Percentiles rank a stretch among this genome's conserved stretches.
phyloP scores from a whole-genome alignment of 345 rosid species.

The Eucalyptus tenuipes region DNA sequence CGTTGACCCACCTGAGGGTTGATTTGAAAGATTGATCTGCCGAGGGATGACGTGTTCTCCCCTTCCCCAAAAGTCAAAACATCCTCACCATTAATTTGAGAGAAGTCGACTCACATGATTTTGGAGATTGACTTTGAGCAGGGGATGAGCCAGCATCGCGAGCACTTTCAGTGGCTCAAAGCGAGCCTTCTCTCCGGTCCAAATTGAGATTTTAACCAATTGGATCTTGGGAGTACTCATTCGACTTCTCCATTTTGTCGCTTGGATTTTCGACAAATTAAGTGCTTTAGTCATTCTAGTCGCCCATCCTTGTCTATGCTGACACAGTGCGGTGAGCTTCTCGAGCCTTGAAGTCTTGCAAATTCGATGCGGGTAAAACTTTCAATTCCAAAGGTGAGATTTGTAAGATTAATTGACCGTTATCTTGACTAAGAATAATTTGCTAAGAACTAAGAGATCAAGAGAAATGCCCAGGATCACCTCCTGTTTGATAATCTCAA shows the following conservation, averaged over 20 bases:
- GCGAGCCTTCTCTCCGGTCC: not conserved
- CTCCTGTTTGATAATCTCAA: not conserved
- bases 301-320: not conserved
- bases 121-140: slow-evolving; percentile 15
- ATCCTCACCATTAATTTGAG: slow-evolving; percentile 7
- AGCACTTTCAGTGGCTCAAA: slow-evolving; percentile 19
- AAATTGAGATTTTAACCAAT: not conserved
- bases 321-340: not conserved
- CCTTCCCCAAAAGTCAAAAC: slow-evolving; percentile 3
- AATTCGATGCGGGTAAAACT: not conserved
- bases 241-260: not conserved
- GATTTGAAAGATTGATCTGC: not conserved
- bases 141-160: not conserved
- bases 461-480: not conserved
- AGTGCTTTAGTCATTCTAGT: not conserved
- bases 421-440: not conserved
- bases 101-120: slow-evolving; percentile 21
- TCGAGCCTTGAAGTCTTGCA: not conserved
- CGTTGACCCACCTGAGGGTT: not conserved
- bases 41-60: not conserved
- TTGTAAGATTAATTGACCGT: not conserved
- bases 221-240: not conserved
- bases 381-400: not conserved
- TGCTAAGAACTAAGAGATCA: not conserved
- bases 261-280: not conserved